phyloP scores from a whole-genome alignment of 495 filamentous ascomycete species.

The Halenospora varia region DNA sequence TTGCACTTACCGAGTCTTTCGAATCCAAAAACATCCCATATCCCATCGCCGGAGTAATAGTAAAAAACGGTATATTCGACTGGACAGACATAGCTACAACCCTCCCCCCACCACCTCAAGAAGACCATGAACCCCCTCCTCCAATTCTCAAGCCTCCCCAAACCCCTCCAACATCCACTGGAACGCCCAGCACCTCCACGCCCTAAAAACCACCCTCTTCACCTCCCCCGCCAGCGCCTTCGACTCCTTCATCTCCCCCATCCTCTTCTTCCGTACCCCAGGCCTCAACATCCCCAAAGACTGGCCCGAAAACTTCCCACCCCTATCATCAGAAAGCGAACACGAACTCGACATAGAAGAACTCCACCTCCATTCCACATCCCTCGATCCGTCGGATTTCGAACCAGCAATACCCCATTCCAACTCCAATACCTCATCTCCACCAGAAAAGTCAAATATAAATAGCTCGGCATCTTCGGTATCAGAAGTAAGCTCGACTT shows the following conservation, averaged over 20 bases:
- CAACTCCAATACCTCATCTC: too few relatives aligned
- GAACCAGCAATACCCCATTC: too few relatives aligned
- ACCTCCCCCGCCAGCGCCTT: constrained; percentile 36
- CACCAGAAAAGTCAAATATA: too few relatives aligned
- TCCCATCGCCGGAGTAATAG: constrained; percentile 37
- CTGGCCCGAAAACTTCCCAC: constrained; percentile 2
- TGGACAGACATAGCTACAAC: constrained; percentile 35
- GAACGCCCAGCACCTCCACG: constrained; percentile 23
- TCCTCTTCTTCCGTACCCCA: constrained; percentile 48
- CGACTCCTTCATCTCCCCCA: constrained; percentile 49
- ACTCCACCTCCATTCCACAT: not conserved
- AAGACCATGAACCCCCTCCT: not conserved
- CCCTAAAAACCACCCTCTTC: constrained; percentile 35
- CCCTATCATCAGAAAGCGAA: not conserved
- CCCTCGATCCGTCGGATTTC: too few relatives aligned
- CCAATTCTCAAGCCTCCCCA: constrained; percentile 3
- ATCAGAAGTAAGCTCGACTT: not conserved
- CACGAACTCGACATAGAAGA: not conserved
- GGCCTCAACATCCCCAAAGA: constrained; percentile 21
- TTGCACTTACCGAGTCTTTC: constrained; percentile 44
- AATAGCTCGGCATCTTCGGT: not conserved
- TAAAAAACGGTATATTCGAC: constrained; percentile 49
- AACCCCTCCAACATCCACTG: not conserved
- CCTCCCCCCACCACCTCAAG: not conserved
- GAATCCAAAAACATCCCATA: constrained; percentile 13